Conservation (phyloP, 1,284 basidiomycete species). For the Papiliotrema nemorosa region DNA sequence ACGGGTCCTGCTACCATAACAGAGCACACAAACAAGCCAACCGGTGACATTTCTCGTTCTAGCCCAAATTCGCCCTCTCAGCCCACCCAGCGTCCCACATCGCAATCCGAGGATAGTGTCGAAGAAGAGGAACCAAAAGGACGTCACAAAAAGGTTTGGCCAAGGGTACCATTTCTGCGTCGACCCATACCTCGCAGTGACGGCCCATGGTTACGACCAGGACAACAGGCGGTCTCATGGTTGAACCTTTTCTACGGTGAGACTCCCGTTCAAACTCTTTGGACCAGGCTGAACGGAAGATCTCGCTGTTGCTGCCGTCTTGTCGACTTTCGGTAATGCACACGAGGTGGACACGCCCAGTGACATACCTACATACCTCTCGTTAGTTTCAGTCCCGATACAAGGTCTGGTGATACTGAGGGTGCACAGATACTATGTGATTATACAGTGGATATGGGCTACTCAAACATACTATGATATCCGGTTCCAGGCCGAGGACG, state of each 20-base stretch:
- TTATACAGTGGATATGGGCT: conserved; percentile 31
- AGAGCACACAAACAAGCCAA: too few species aligned
- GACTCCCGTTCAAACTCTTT: neutral
- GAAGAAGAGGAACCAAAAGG: too few species aligned
- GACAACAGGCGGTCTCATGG: conserved; percentile 23
- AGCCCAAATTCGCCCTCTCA: too few species aligned
- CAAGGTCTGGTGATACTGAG: neutral
- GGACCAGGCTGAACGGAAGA: conserved; percentile 12
- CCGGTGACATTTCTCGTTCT: too few species aligned
- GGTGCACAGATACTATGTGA: conserved; percentile 18
- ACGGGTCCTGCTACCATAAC: too few species aligned
- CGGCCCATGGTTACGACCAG: conserved; percentile 15
- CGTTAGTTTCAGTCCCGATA: conserved; percentile 8
- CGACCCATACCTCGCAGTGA: neutral
- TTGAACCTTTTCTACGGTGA: conserved; percentile 30
- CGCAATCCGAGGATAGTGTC: too few species aligned
- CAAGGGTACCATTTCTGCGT: neutral
- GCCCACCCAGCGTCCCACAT: too few species aligned
- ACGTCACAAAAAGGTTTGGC: neutral
- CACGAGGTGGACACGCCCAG: conserved; percentile 21
- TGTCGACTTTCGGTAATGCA: conserved; percentile 23
- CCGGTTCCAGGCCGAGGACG: conserved; percentile 25
- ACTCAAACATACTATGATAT: conserved; percentile 33
- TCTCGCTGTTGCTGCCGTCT: conserved; percentile 31
- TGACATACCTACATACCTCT: conserved; percentile 24